Conservation (phyloP, 139 green algal genomes). For the Astrephomene gubernaculifera region DNA sequence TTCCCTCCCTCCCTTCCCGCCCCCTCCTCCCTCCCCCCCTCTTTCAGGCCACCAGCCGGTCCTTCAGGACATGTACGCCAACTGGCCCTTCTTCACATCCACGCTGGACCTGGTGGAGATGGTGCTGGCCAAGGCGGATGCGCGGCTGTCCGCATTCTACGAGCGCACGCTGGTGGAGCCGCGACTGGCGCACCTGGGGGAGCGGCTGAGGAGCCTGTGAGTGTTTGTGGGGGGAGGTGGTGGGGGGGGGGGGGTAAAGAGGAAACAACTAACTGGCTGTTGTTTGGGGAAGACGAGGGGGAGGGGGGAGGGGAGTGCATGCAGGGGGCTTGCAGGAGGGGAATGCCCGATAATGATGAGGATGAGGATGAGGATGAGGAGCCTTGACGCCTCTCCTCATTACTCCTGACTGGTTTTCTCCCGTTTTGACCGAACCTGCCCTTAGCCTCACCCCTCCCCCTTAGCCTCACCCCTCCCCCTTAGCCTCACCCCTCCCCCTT, state of each 20-base stretch:
- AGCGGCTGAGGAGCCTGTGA: conserved; percentile 58
- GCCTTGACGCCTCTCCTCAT: too few species aligned
- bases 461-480: neutral
- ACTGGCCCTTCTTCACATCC: conserved; percentile 98
- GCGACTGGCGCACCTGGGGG: conserved; percentile 33
- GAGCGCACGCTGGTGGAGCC: conserved; percentile 56
- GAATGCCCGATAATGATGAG: too few species aligned
- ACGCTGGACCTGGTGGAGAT: conserved; percentile 98
- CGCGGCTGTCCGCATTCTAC: conserved; percentile 80
- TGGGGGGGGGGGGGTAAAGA: neutral
- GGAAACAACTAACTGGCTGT: too few species aligned
- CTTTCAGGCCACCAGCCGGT: conserved; percentile 45
- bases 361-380: too few species aligned
- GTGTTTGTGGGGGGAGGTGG: neutral
- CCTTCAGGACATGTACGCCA: conserved; percentile 94
- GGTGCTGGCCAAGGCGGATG: conserved; percentile 89
- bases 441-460: too few species aligned
- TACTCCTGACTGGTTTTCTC: too few species aligned
- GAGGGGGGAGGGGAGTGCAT: too few species aligned
- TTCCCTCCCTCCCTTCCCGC: conserved; percentile 4
- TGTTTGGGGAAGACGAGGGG: too few species aligned
- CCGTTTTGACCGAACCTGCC: too few species aligned
- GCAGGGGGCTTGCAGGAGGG: too few species aligned
- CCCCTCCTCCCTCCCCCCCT: neutral
- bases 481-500: neutral